Percentiles rank a stretch among this genome's conserved stretches.
Evolutionary conservation across 345 rosid species (phyloP).

Genomic region (Combretum micranthum): DNA sequence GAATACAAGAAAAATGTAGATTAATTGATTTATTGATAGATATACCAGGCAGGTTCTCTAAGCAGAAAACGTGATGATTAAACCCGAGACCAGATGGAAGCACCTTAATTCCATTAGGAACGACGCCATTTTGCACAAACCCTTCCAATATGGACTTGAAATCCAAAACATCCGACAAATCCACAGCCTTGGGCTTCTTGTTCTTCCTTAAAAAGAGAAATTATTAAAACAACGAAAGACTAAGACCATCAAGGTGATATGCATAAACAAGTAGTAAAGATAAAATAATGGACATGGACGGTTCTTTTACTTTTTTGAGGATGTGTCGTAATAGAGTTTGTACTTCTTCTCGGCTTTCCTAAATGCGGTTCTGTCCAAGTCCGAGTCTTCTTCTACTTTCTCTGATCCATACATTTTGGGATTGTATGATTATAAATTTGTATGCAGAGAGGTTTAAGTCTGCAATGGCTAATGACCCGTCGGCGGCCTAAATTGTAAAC

Average conservation of each 20-base stretch:
- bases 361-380: conserved; percentile 62
- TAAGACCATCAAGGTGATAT: not conserved
- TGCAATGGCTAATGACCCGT: too few species aligned
- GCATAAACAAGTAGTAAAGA: not conserved
- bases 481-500: too few species aligned
- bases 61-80: conserved; percentile 42
- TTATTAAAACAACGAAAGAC: not conserved
- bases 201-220: conserved; percentile 37
- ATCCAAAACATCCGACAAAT: conserved; percentile 67
- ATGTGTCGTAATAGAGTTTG: conserved; percentile 67
- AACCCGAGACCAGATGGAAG: conserved; percentile 16
- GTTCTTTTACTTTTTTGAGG: conserved; percentile 45
- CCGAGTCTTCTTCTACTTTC: conserved; percentile 39
- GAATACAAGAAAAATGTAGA: not conserved
- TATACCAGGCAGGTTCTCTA: conserved; percentile 66
- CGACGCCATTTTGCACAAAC: conserved; percentile 26
- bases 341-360: conserved; percentile 87
- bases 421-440: not conserved
- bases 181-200: conserved; percentile 65
- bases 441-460: too few species aligned
- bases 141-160: conserved; percentile 42
- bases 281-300: not conserved
- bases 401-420: conserved; percentile 57
- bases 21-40: not conserved
- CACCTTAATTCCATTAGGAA: conserved; percentile 44